These are phyloP conservation scores for Hypoxylon sp. DNA, from an alignment of 2,329 filamentous ascomycete species.

Conservation along the genomic window DNA sequence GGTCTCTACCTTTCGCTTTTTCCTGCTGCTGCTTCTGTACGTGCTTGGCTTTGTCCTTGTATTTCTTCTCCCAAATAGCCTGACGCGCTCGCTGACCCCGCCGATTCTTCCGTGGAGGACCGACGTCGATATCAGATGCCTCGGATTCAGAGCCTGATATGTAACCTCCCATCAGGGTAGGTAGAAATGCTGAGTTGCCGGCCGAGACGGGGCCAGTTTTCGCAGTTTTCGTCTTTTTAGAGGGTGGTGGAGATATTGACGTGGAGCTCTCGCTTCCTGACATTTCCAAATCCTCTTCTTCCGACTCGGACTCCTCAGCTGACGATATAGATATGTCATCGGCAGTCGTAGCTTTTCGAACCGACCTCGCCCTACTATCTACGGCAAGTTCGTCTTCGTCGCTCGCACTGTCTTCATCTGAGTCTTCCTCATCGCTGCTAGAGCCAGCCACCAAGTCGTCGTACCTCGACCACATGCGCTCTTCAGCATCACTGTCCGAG, in stretches of 20 bases:
- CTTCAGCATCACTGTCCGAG: slow-evolving; percentile 54
- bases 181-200: slow-evolving; percentile 74
- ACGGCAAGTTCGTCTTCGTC: slow-evolving; percentile 50
- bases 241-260: slow-evolving; percentile 42
- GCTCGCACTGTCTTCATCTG: slow-evolving; percentile 53
- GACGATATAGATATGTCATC: slow-evolving; percentile 51
- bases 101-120: slow-evolving; percentile 76
- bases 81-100: slow-evolving; percentile 83
- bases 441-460: slow-evolving; percentile 63
- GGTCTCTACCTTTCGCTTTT: slow-evolving; percentile 58
- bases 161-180: slow-evolving; percentile 84
- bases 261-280: slow-evolving; percentile 46
- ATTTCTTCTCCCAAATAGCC: slow-evolving; percentile 86
- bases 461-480: slow-evolving; percentile 60
- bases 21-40: slow-evolving; percentile 58
- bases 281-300: slow-evolving; percentile 50
- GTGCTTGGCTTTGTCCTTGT: slow-evolving; percentile 78
- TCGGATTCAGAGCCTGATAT: slow-evolving; percentile 79
- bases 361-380: slow-evolving; percentile 47
- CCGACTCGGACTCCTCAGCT: slow-evolving; percentile 49
- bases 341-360: slow-evolving; percentile 41
- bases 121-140: slow-evolving; percentile 76
- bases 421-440: slow-evolving; percentile 61
- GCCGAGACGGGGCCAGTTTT: slow-evolving; percentile 42
- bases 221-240: slow-evolving; percentile 54